A percentile compares a stretch with the other conserved stretches of the same genome.
phyloP scores from a whole-genome alignment of 805 yeast species.

The Kazachstania martiniae region DNA sequence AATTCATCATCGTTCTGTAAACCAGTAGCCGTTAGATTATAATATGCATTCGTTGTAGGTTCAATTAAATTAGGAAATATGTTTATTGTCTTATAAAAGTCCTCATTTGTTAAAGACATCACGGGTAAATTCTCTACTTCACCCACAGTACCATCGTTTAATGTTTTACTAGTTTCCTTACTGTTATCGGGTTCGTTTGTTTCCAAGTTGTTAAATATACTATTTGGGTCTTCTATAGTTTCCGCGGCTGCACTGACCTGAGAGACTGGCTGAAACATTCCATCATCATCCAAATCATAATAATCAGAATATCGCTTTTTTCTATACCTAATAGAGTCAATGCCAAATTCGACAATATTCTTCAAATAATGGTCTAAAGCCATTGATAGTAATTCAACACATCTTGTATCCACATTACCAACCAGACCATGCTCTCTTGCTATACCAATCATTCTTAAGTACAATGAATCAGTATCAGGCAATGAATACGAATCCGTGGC shows the following conservation, averaged over 20 bases:
- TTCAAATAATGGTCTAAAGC: slow-evolving; percentile 79
- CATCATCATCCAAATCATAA: slow-evolving; percentile 25
- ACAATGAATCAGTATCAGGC: slow-evolving; percentile 67
- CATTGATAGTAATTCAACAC: slow-evolving; percentile 63
- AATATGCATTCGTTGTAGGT: slow-evolving; percentile 43
- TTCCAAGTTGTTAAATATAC: too few species aligned
- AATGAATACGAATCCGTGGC: slow-evolving; percentile 68
- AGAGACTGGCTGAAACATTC: slow-evolving; percentile 22
- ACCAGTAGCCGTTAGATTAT: slow-evolving; percentile 38
- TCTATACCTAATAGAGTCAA: slow-evolving; percentile 60
- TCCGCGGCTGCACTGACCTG: slow-evolving; percentile 4
- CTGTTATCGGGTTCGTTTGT: not conserved
- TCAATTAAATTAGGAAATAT: slow-evolving; percentile 60
- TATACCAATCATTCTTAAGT: slow-evolving; percentile 63
- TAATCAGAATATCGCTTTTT: slow-evolving; percentile 34
- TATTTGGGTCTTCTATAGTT: too few species aligned
- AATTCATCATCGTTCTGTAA: slow-evolving; percentile 47
- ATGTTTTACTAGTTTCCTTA: not conserved
- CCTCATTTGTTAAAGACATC: slow-evolving; percentile 52
- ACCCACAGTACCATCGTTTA: not conserved
- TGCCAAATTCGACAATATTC: slow-evolving; percentile 58
- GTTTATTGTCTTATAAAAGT: slow-evolving; percentile 51
- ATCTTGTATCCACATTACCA: slow-evolving; percentile 67
- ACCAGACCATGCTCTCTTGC: slow-evolving; percentile 85
- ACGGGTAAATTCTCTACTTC: slow-evolving; percentile 2